Evolutionary conservation across 352 stramenopile species (phyloP), one percentile per base, ranked within the genome.

Genomic region (Globisporangium cederbergense): DNA sequence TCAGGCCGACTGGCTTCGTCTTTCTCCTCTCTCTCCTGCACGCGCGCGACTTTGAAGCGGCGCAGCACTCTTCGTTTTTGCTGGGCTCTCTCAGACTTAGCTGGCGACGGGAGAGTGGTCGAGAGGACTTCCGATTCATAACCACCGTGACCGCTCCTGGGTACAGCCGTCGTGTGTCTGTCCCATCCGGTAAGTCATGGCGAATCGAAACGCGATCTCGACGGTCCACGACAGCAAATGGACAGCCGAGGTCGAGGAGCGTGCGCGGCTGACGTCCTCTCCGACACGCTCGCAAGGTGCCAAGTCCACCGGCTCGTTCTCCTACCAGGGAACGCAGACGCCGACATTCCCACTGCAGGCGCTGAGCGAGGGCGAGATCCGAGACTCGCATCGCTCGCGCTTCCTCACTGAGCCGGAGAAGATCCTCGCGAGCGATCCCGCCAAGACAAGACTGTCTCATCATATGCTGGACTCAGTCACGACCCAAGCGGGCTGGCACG

Each of bases 321-420:
- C 54, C 22, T 68, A 68, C 38, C 54, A 62, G 34, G 50, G 50
- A 0, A 38, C 62, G 16, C 32, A 58, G 13, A 68, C 62, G 18
- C 62, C 62, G 14, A 63, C 45, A 7, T 14, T 68, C 6, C 62
- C 54, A 18, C 40, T 65, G 16, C 59, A 58, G 18, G 46, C 25
- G 34, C 25, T 57, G 30, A 53, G n/a, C 7, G 56, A 63, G 7
- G 45, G 52, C 25, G 43, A 58, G 34, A 4, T 47, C 38, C 60
- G 59, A 25, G 52, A 42, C 22, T 53, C 40, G 28, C 75, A 80
- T 47, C 67, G 65, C 5, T 45, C 65, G 16, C 67, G 75, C 8
- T 81, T 81, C 20, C 61, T 83, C 46, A 76, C 62, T 8, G 73
- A 79, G 10, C 61, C 67, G 11, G 71, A 83, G 54, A 72, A 74